Percentiles rank a stretch among this genome's conserved stretches.
Evolutionary conservation across 2,329 filamentous ascomycete genomes (phyloP).

Genomic region (Nannizzia gypsea): DNA sequence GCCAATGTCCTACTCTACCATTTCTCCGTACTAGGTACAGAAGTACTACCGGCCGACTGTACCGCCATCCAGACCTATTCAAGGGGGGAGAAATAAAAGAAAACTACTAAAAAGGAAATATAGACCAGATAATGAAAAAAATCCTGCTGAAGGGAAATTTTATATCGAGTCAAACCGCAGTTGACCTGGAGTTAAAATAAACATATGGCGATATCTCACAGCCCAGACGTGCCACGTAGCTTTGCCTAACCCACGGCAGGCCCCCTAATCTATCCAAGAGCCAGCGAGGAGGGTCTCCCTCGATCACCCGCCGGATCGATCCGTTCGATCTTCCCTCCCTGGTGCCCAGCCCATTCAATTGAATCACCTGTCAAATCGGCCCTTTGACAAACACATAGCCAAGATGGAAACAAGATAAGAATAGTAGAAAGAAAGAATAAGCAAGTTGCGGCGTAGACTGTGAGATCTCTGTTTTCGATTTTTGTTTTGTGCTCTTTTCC

Average conservation of each 20-base stretch:
- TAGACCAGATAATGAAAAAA: background rate
- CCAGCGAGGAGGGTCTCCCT: background rate
- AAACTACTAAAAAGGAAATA: background rate
- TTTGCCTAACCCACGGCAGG: background rate
- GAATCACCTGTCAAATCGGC: conserved; percentile 1
- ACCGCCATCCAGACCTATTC: background rate
- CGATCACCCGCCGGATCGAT: background rate
- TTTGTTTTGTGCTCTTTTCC: too few relatives aligned
- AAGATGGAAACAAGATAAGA: background rate
- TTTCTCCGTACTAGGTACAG: background rate
- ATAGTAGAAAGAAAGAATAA: background rate
- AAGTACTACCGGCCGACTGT: background rate
- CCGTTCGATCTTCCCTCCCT: too few relatives aligned
- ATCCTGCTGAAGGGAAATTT: background rate
- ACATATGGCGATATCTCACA: conserved; percentile 2
- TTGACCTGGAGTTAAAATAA: conserved; percentile 3
- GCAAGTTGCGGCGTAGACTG: background rate
- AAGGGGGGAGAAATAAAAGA: background rate
- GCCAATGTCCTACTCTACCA: background rate
- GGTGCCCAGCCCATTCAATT: background rate
- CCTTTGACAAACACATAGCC: background rate
- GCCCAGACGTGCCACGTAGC: conserved; percentile 4
- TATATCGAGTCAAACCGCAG: background rate
- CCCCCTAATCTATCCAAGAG: background rate
- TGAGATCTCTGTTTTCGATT: too few relatives aligned